phyloP scores from a whole-genome alignment of 495 filamentous ascomycete genomes.

The Amorphotheca resinae region DNA sequence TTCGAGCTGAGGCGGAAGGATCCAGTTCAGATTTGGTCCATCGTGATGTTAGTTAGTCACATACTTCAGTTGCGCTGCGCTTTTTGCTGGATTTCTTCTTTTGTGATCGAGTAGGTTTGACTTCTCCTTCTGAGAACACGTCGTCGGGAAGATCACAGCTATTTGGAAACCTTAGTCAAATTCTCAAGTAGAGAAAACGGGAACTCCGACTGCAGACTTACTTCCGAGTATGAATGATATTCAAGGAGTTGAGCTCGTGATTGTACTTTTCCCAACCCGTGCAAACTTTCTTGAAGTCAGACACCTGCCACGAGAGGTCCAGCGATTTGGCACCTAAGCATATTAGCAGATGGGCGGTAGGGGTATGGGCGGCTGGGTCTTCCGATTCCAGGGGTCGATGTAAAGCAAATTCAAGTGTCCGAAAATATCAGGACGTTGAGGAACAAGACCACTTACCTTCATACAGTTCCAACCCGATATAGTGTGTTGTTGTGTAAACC shows the following conservation, averaged over 20 bases:
- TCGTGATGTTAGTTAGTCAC: neutral
- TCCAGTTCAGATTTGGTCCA: neutral
- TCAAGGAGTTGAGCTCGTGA: slow-evolving; percentile 48
- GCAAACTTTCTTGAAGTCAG: slow-evolving; percentile 61
- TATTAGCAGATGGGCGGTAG: slow-evolving; percentile 19
- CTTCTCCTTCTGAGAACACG: slow-evolving; percentile 75
- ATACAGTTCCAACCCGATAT: slow-evolving; percentile 66
- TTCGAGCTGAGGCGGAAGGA: neutral
- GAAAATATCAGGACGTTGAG: neutral
- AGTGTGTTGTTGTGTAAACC: slow-evolving; percentile 78
- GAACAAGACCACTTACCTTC: slow-evolving; percentile 39
- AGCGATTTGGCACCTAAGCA: slow-evolving; percentile 40
- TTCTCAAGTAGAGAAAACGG: neutral
- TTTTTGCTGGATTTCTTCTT: slow-evolving; percentile 34
- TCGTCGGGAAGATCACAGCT: slow-evolving; percentile 82
- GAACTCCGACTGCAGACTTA: slow-evolving; percentile 27
- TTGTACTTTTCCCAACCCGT: slow-evolving; percentile 54
- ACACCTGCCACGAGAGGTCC: slow-evolving; percentile 58
- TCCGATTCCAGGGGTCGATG: slow-evolving; percentile 38
- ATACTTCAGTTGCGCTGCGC: slow-evolving; percentile 21
- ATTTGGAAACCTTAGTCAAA: slow-evolving; percentile 11
- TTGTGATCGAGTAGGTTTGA: slow-evolving; percentile 45
- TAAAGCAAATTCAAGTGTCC: slow-evolving; percentile 1
- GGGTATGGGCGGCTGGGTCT: slow-evolving; percentile 34
- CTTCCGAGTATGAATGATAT: slow-evolving; percentile 67